A percentile compares a stretch with the other conserved stretches of the same genome.
Conservation (phyloP, 2,329 filamentous ascomycete genomes). For the Sphaerulina vaccinii region DNA sequence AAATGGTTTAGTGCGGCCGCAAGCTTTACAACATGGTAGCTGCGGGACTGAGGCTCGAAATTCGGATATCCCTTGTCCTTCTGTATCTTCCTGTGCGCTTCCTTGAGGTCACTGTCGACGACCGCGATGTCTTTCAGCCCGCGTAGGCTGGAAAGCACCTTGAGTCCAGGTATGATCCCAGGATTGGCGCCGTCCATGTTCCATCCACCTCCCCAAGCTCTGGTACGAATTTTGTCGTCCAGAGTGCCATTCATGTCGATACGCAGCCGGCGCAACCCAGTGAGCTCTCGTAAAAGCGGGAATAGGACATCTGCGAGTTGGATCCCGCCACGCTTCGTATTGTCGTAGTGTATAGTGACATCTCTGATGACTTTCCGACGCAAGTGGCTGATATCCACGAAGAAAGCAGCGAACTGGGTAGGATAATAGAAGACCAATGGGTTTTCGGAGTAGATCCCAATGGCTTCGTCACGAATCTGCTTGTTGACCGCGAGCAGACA, state of each 20-base stretch:
- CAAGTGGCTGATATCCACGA: constrained; percentile 15
- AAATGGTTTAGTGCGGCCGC: constrained; percentile 21
- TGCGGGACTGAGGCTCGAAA: background rate
- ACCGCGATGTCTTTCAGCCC: constrained; percentile 24
- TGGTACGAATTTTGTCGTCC: background rate
- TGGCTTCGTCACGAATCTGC: constrained; percentile 31
- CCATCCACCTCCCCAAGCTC: background rate
- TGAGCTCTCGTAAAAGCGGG: constrained; percentile 22
- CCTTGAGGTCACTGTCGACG: constrained; percentile 16
- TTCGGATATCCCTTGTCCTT: constrained; percentile 17
- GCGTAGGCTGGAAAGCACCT: constrained; percentile 22
- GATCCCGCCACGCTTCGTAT: constrained; percentile 24
- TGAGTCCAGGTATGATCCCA: constrained; percentile 20
- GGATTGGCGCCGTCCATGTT: constrained; percentile 22
- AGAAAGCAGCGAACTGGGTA: constrained; percentile 27
- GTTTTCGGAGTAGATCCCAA: constrained; percentile 32
- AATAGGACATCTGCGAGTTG: constrained; percentile 25
- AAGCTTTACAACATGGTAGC: constrained; percentile 16
- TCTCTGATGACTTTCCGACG: constrained; percentile 24
- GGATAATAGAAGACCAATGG: constrained; percentile 33
- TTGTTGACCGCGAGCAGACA: constrained; percentile 28
- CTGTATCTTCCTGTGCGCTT: constrained; percentile 5
- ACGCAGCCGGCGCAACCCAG: constrained; percentile 21
- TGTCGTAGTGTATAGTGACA: constrained; percentile 31
- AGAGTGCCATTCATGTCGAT: constrained; percentile 21